Evolutionary conservation across 768 basidiomycete species (phyloP).

Genomic region (Zangia roseola): DNA sequence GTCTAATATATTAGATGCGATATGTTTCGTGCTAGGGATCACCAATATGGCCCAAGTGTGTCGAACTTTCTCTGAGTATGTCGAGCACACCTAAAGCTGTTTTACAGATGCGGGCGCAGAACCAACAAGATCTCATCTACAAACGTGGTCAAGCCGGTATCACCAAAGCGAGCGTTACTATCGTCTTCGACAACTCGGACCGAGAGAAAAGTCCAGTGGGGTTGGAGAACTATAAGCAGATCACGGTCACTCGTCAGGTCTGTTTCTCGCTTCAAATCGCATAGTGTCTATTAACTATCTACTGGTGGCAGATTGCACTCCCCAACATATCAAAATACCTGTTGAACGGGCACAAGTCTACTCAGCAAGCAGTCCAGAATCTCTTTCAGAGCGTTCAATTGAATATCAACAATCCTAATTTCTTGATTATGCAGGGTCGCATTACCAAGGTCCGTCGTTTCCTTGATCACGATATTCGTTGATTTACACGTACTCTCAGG

Average conservation of each 20-base stretch:
- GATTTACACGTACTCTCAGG: constrained; percentile 33
- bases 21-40: constrained; percentile 97
- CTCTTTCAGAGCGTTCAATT: constrained; percentile 96
- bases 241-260: constrained; percentile 96
- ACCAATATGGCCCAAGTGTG: constrained; percentile 92
- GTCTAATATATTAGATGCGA: constrained; percentile 98
- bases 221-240: constrained; percentile 75
- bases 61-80: background rate
- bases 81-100: background rate
- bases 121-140: constrained; percentile 98
- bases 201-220: constrained; percentile 79
- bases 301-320: constrained; percentile 71
- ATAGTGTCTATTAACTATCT: background rate
- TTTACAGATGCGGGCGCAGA: constrained; percentile 84
- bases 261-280: constrained; percentile 16
- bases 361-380: constrained; percentile 80
- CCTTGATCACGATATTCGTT: background rate
- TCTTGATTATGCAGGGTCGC: constrained; percentile 99
- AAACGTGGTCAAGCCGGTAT: constrained; percentile 98
- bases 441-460: constrained; percentile 80
- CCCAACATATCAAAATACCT: constrained; percentile 95
- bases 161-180: constrained; percentile 95
- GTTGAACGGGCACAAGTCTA: constrained; percentile 91
- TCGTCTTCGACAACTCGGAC: constrained; percentile 98
- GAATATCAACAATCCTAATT: constrained; percentile 99